Conservation (phyloP, 83 land plant genomes). For the Isoetes engelmannii region DNA sequence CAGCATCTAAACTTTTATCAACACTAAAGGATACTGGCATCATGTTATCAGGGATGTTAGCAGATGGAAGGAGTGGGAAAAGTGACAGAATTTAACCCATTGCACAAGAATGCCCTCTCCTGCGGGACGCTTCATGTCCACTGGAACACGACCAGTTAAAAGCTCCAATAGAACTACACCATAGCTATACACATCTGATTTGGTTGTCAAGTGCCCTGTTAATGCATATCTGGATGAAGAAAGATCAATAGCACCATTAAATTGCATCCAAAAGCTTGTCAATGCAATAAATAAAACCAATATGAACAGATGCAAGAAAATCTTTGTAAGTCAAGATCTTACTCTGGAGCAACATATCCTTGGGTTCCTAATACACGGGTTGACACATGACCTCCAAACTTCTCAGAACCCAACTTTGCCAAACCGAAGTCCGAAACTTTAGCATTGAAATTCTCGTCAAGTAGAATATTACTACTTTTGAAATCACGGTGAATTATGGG, state of each 20-base stretch:
- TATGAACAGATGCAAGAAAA: too few species aligned
- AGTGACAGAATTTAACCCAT: slow-evolving; percentile 37
- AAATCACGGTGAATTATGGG: slow-evolving; percentile 43
- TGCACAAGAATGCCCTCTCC: slow-evolving; percentile 62
- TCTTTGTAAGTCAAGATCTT: neutral
- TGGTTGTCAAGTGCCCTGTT: slow-evolving; percentile 64
- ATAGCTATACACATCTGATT: slow-evolving; percentile 10
- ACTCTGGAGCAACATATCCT: slow-evolving; percentile 56
- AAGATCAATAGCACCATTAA: neutral
- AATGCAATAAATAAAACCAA: too few species aligned
- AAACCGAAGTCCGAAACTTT: slow-evolving; percentile 36
- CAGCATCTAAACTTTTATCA: too few species aligned
- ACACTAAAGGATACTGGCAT: too few species aligned
- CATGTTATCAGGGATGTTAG: too few species aligned
- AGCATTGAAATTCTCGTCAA: slow-evolving; percentile 27
- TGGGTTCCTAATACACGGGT: slow-evolving; percentile 52
- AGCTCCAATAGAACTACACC: slow-evolving; percentile 40
- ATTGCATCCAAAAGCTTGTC: too few species aligned
- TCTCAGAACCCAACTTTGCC: slow-evolving; percentile 52
- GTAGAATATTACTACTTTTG: slow-evolving; percentile 45
- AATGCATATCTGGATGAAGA: slow-evolving; percentile 53
- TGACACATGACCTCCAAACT: slow-evolving; percentile 47
- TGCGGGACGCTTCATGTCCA: slow-evolving; percentile 54
- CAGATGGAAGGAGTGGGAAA: too few species aligned
- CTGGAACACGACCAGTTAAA: slow-evolving; percentile 61